These are phyloP conservation scores for Suillus placidus DNA, from an alignment of 768 basidiomycete species.

Conservation along the genomic window DNA sequence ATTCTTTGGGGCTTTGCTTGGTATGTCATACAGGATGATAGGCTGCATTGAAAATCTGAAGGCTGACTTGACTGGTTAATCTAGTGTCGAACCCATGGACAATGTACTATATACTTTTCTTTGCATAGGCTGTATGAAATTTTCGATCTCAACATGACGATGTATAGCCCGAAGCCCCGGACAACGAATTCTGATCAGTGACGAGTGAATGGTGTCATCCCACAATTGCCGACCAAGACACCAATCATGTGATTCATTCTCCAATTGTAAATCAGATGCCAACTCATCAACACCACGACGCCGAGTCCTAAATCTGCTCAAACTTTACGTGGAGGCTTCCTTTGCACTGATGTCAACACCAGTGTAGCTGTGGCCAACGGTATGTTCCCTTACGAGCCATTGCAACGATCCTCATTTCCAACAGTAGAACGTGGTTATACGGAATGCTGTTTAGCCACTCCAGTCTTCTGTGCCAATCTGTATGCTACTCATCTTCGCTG, in stretches of 20 bases:
- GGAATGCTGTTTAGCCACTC: background rate
- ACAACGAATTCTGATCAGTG: background rate
- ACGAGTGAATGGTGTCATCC: background rate
- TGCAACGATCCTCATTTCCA: background rate
- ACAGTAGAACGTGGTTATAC: background rate
- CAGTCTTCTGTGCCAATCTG: background rate
- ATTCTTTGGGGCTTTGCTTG: constrained; percentile 26
- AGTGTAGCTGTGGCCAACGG: background rate
- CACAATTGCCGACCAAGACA: background rate
- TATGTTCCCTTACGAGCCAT: background rate
- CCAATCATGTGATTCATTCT: background rate
- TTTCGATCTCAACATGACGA: background rate
- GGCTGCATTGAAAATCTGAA: constrained; percentile 10
- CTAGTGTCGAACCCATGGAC: background rate
- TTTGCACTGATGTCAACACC: background rate
- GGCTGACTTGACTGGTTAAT: background rate
- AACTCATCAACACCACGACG: background rate
- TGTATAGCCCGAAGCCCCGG: background rate
- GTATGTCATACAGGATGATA: constrained; percentile 45
- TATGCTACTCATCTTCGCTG: background rate
- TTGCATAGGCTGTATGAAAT: background rate
- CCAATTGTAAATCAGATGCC: background rate
- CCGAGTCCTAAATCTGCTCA: background rate
- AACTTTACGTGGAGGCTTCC: background rate
- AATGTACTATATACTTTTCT: background rate